Evolutionary conservation across 768 basidiomycete genomes (phyloP).

Genomic region (Boletus edulis): DNA sequence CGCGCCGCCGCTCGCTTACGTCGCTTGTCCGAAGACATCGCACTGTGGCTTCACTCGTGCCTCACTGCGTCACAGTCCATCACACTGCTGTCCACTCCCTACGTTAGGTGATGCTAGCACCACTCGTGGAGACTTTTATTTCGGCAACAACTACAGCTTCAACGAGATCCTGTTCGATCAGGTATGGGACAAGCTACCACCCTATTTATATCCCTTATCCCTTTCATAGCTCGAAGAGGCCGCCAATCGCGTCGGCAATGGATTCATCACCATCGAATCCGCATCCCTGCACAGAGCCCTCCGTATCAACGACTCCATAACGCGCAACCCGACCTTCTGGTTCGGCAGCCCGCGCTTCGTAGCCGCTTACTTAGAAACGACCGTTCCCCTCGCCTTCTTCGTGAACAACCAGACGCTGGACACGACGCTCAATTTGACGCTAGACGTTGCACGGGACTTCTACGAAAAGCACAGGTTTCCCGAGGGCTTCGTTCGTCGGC

Average conservation of each 20-base stretch:
- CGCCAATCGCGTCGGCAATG: slow-evolving; percentile 19
- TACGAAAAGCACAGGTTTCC: slow-evolving; percentile 9
- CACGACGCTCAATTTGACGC: slow-evolving; percentile 13
- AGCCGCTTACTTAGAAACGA: slow-evolving; percentile 18
- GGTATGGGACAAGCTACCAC: background rate
- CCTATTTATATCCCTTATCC: background rate
- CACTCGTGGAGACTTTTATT: slow-evolving; percentile 24
- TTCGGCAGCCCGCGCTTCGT: slow-evolving; percentile 19
- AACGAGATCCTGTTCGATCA: slow-evolving; percentile 26
- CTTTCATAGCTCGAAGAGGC: slow-evolving; percentile 12
- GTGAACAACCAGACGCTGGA: slow-evolving; percentile 22
- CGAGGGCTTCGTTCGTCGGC: slow-evolving; percentile 16
- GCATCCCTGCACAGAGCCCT: slow-evolving; percentile 17
- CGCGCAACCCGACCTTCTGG: slow-evolving; percentile 20
- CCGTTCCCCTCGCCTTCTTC: slow-evolving; percentile 24
- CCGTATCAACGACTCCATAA: slow-evolving; percentile 26
- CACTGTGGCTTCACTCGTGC: too few relatives aligned
- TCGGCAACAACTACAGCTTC: slow-evolving; percentile 26
- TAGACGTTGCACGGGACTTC: slow-evolving; percentile 19
- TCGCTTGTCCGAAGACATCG: too few relatives aligned
- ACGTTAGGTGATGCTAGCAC: slow-evolving; percentile 24
- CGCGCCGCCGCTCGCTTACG: too few relatives aligned
- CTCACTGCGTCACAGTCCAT: too few relatives aligned
- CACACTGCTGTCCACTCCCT: background rate
- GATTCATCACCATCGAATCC: slow-evolving; percentile 22